Base-by-base conservation (phyloP, 2,329 filamentous ascomycete species). In the Coniella lustricola region DNA sequence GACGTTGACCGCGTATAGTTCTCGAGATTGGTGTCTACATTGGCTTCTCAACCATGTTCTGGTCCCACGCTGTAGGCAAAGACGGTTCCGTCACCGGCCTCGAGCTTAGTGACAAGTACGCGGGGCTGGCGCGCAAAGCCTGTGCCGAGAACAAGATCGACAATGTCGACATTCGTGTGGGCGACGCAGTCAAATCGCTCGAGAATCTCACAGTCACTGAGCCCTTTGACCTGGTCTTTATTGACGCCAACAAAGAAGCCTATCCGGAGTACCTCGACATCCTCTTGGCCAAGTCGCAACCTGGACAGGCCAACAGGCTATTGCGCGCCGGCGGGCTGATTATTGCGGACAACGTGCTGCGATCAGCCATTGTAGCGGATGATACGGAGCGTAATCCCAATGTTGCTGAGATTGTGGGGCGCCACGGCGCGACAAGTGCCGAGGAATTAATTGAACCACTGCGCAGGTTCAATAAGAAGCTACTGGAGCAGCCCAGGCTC, bases 281-380 rank as follows among this genome's bases (percentile, higher is more conserved):
- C 25, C 68, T 78, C 46, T 63, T 78, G 13, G 63, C 62, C 16
- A 57, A 62, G 42, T 77, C 74, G 4, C 57, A 56, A 42, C 66
- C 72, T 2, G 66, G 64, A 2, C 52, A 55, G 5, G 16, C 57
- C 3, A 56, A 53, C 13, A 67, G 73, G 7, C 65, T 80, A 21
- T 65, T 80, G 34, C 66, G 70, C 1, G 59, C 66, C 8, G 73
- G 71, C 7, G 75, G 73, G 0, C 61, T 79, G 48, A 72, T 80
- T 51, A 62, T 79, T 13, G 75, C 72, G 1, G 77, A 80, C 58
- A 80, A 80, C 49, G 67, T 75, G 36, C 65, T 81, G 21, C 70
- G 71, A 3, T 61, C 64, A 7, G 75, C 69, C 7, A 62, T 75
- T 12, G 71, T 79, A 3, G 74, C 71, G 34, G 66, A 72, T 31